Percentiles rank a stretch among this genome's conserved stretches.
Evolutionary conservation across 345 rosid genomes (phyloP).

Genomic region (Reutealis trisperma): DNA sequence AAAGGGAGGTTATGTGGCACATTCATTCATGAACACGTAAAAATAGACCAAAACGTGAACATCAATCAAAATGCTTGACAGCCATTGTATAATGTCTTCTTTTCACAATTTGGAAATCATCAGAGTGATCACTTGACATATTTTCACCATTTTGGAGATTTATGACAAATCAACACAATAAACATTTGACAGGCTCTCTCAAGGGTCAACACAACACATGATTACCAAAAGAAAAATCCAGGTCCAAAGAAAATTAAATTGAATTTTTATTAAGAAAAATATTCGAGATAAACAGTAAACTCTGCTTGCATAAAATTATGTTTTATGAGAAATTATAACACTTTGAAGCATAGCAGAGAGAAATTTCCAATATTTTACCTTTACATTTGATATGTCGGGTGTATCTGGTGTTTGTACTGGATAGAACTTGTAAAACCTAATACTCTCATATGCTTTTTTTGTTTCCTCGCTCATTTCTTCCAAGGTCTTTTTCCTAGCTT

Average conservation of each 20-base stretch:
- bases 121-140: background rate
- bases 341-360: background rate
- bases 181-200: background rate
- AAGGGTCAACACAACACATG: background rate
- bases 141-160: background rate
- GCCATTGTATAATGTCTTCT: background rate
- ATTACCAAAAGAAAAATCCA: background rate
- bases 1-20: background rate
- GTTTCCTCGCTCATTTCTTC: conserved; percentile 85
- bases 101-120: background rate
- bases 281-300: background rate
- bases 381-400: conserved; percentile 70
- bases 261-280: background rate
- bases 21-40: background rate
- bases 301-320: conserved; percentile 1
- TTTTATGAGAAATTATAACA: background rate
- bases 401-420: conserved; percentile 68
- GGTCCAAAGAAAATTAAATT: background rate
- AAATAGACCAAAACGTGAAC: background rate
- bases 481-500: conserved; percentile 72
- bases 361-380: conserved; percentile 42
- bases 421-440: conserved; percentile 94
- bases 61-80: too few species aligned
- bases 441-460: conserved; percentile 57
- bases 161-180: background rate